These are phyloP conservation scores for Hyaloscypha variabilis DNA, from an alignment of 495 filamentous ascomycete species.

Conservation along the genomic window DNA sequence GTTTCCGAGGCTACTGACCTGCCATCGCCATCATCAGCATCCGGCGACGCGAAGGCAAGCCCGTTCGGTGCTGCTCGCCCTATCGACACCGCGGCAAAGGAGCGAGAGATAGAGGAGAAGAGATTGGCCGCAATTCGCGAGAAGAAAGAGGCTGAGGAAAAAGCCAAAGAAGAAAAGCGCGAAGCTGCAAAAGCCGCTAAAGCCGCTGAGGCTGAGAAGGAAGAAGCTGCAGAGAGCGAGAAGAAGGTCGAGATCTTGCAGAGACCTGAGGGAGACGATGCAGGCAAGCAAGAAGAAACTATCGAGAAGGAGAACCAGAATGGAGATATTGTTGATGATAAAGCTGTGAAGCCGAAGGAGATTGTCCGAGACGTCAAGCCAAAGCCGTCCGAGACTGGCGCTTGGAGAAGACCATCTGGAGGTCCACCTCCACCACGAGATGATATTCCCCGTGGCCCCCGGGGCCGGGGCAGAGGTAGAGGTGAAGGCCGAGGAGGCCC, in stretches of 20 bases:
- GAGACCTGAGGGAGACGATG: constrained; percentile 61
- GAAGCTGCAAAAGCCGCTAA: constrained; percentile 62
- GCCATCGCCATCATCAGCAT: constrained; percentile 46
- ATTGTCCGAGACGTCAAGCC: constrained; percentile 40
- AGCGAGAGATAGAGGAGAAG: constrained; percentile 89
- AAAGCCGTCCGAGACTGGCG: constrained; percentile 48
- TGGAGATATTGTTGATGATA: constrained; percentile 39
- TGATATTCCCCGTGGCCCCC: constrained; percentile 31
- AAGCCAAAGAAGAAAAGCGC: constrained; percentile 73
- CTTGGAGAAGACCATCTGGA: constrained; percentile 51
- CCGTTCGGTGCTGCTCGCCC: constrained; percentile 90
- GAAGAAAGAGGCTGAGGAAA: constrained; percentile 89
- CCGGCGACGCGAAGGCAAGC: constrained; percentile 75
- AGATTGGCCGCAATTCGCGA: constrained; percentile 69
- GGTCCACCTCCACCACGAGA: constrained; percentile 38
- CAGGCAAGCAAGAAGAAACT: constrained; percentile 49
- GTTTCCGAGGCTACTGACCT: constrained; percentile 71
- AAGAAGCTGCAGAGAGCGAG: constrained; percentile 37
- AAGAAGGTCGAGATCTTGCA: constrained; percentile 67
- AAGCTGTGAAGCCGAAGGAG: constrained; percentile 47
- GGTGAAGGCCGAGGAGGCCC: constrained; percentile 44
- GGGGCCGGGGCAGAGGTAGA: constrained; percentile 46
- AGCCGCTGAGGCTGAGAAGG: constrained; percentile 52
- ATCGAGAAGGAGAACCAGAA: constrained; percentile 44
- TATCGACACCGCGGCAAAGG: constrained; percentile 85